Percentiles rank a stretch among this genome's conserved stretches.
phyloP scores from a whole-genome alignment of 164 flowering plant genomes.

The Liquidambar formosana region DNA sequence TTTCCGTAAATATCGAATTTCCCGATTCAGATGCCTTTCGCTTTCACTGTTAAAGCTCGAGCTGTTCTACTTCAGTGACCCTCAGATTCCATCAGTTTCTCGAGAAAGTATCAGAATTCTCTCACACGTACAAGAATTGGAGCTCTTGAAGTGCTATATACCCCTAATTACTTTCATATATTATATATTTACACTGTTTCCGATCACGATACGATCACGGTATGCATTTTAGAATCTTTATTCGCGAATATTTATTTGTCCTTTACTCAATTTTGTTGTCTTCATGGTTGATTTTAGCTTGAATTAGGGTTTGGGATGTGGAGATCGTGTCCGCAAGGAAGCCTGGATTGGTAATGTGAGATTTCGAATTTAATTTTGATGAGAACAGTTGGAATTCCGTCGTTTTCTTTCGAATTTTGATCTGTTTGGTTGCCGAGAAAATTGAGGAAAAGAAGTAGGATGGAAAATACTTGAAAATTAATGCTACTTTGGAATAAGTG shows the following conservation, averaged over 20 bases:
- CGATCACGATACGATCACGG: neutral
- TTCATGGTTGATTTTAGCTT: neutral
- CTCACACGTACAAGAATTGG: neutral
- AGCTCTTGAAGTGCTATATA: no score
- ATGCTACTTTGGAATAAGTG: no score
- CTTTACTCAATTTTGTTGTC: neutral
- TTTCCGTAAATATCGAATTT: neutral
- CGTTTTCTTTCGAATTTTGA: neutral
- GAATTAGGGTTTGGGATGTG: slow-evolving; percentile 19
- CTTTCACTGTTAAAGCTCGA: slow-evolving; percentile 11
- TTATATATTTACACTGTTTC: neutral
- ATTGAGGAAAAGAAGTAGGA: neutral
- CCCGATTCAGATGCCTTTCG: neutral
- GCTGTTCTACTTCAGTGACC: slow-evolving; percentile 18
- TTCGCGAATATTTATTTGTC: neutral
- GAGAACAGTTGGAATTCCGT: neutral
- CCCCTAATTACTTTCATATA: no score
- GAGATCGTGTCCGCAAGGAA: slow-evolving; percentile 12
- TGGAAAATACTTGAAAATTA: neutral
- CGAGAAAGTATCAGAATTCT: neutral
- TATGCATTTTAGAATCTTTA: neutral
- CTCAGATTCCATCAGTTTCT: slow-evolving; percentile 3
- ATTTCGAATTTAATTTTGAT: slow-evolving; percentile 11
- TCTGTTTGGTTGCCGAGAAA: slow-evolving; percentile 12
- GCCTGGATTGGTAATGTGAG: slow-evolving; percentile 26